Base-by-base conservation (phyloP, 495 filamentous ascomycete species). In the Chlorociboria aeruginascens region DNA sequence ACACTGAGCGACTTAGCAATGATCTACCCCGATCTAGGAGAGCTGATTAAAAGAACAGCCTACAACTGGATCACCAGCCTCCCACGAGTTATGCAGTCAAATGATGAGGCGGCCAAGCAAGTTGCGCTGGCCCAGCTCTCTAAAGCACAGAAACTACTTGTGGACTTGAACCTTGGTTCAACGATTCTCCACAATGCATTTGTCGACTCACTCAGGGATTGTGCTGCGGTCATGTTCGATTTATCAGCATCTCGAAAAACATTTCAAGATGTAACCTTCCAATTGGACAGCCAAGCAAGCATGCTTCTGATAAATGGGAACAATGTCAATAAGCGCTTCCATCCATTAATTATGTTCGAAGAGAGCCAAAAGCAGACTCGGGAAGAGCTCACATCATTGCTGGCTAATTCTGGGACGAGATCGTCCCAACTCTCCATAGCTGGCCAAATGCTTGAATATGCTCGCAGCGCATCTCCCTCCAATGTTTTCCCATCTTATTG, bases 11-110 rank as follows among this genome's bases (percentile, higher is more conserved):
- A 81, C 55, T 69, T 86, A 37, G 70, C 78, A 2, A 70, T 66
- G n/a, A 70, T 81, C 13, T 78, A 92, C 51, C 60, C 73, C 9
- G 66, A 74, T 29, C 63, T 94, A 0, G 62, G 76, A 16, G 84
- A 88, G 13, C 65, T 76, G 12, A 65, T 95, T 39, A 87, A 86
- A 56, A 74, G 68, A 28, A 81, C 78, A 1, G 63, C 94, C 3
- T 83, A 94, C 61, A 78, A 74, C 34, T 95, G 89, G 89, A 71
- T 92, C 12, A 74, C 77, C 2, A 75, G 83, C 13, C 74, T 97
- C 28, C 84, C 93, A 3, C 73, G 87, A 33, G 63, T 85, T 9
- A 92, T 96, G 77, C 85, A 89, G 60, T 78, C 80, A 20, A 84
- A 78, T 46, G 90, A 99, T 46, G 87, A 96, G 52, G 71, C 65